phyloP scores from a whole-genome alignment of 495 filamentous ascomycete species.

The Podospora australis region DNA sequence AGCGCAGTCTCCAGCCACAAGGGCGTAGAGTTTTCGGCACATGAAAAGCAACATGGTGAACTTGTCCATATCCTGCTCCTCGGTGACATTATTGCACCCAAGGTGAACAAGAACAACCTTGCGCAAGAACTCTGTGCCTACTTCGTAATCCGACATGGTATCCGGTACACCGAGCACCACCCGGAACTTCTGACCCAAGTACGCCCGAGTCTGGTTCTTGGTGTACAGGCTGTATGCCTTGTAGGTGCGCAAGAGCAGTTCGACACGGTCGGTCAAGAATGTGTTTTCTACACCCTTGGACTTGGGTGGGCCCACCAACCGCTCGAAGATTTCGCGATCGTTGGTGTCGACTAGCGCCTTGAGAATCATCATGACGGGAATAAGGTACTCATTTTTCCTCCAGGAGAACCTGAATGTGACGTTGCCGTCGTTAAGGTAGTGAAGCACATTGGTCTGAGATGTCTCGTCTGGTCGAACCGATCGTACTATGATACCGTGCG shows the following conservation, averaged over 20 bases:
- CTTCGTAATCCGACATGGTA: constrained; percentile 77
- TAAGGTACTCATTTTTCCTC: constrained; percentile 91
- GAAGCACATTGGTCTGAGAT: constrained; percentile 92
- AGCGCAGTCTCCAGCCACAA: constrained; percentile 86
- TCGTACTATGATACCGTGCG: constrained; percentile 82
- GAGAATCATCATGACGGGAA: constrained; percentile 92
- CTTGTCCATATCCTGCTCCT: constrained; percentile 79
- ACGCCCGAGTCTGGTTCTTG: constrained; percentile 67
- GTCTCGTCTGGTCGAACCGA: constrained; percentile 93
- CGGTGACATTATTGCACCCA: constrained; percentile 71
- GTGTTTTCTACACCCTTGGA: constrained; percentile 78
- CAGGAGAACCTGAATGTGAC: constrained; percentile 96
- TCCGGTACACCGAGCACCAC: constrained; percentile 73
- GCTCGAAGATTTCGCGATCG: constrained; percentile 92
- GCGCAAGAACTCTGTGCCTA: constrained; percentile 80
- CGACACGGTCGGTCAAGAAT: constrained; percentile 90
- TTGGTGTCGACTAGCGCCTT: constrained; percentile 95
- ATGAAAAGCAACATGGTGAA: constrained; percentile 94
- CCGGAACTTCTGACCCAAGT: constrained; percentile 83
- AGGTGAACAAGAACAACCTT: constrained; percentile 88
- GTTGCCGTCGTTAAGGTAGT: constrained; percentile 92
- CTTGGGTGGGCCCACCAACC: constrained; percentile 63
- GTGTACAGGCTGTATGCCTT: constrained; percentile 79
- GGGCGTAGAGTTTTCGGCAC: constrained; percentile 87
- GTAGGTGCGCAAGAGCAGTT: constrained; percentile 87